A percentile compares a stretch with the other conserved stretches of the same genome.
phyloP scores from a whole-genome alignment of 345 rosid genomes.

The Citrus trifoliata region DNA sequence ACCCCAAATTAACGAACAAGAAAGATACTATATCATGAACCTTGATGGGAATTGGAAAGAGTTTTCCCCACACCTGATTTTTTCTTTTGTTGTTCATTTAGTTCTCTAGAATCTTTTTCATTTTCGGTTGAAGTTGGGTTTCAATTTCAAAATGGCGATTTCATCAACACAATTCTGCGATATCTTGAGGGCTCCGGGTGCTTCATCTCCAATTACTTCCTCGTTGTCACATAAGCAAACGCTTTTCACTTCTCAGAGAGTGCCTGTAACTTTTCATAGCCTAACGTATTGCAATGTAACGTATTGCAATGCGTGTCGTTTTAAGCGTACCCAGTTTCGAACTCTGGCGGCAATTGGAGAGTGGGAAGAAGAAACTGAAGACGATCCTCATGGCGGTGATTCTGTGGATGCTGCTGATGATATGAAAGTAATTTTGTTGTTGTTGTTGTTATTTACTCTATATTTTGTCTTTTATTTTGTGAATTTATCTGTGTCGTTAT shows the following conservation, averaged over 20 bases:
- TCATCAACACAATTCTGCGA: slow-evolving; percentile 23
- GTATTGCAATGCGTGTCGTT: slow-evolving; percentile 14
- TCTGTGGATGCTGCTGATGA: slow-evolving; percentile 16
- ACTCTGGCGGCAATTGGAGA: slow-evolving; percentile 17
- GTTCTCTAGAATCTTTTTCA: neutral
- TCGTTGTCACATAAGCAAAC: neutral
- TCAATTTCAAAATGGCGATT: slow-evolving; percentile 24
- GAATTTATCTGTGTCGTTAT: neutral
- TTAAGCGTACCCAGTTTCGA: slow-evolving; percentile 22
- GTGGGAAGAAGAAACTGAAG: slow-evolving; percentile 21
- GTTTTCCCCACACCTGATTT: neutral
- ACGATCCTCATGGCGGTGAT: slow-evolving; percentile 22
- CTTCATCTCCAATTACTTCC: slow-evolving; percentile 3
- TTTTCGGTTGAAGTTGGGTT: neutral
- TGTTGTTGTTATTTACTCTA: neutral
- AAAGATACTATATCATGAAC: neutral
- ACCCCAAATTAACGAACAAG: neutral
- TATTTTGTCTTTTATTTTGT: neutral
- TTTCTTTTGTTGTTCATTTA: neutral
- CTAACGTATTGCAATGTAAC: slow-evolving; percentile 11
- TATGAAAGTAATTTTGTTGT: slow-evolving; percentile 26
- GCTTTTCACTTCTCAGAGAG: slow-evolving; percentile 15
- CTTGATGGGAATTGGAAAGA: slow-evolving; percentile 3
- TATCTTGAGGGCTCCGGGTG: slow-evolving; percentile 15
- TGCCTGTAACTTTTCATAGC: slow-evolving; percentile 14